A percentile compares a stretch with the other conserved stretches of the same genome.
phyloP scores from a whole-genome alignment of 2,329 filamentous ascomycete genomes.

The Hypomyces perniciosus region DNA sequence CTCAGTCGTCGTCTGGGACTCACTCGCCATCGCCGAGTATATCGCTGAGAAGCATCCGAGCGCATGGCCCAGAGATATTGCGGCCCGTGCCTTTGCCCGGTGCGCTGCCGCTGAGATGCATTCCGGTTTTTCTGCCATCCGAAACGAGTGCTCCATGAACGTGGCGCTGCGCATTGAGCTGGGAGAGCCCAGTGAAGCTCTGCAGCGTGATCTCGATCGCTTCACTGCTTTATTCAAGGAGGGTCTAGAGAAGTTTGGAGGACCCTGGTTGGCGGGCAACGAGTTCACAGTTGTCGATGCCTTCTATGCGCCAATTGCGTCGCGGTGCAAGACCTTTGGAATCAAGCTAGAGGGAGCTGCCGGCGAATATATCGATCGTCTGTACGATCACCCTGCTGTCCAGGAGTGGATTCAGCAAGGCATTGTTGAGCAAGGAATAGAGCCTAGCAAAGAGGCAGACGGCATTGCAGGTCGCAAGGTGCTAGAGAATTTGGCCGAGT shows the following conservation, averaged over 20 bases:
- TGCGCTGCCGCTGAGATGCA: slow-evolving; percentile 43
- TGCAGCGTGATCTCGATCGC: slow-evolving; percentile 31
- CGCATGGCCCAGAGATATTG: slow-evolving; percentile 36
- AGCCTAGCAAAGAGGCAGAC: slow-evolving; percentile 32
- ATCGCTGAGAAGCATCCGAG: slow-evolving; percentile 36
- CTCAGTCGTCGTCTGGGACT: slow-evolving; percentile 37
- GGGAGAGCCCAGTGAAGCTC: slow-evolving; percentile 20
- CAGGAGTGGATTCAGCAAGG: slow-evolving; percentile 34
- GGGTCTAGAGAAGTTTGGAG: slow-evolving; percentile 34
- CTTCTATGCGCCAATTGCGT: slow-evolving; percentile 38
- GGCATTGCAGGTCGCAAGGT: slow-evolving; percentile 28
- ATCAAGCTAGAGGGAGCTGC: slow-evolving; percentile 25
- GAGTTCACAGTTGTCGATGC: slow-evolving; percentile 35
- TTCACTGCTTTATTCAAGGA: slow-evolving; percentile 32
- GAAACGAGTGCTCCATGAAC: slow-evolving; percentile 38
- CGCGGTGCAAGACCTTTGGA: slow-evolving; percentile 33
- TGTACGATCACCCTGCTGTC: slow-evolving; percentile 30
- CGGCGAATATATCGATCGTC: slow-evolving; percentile 27
- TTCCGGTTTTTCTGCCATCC: slow-evolving; percentile 35
- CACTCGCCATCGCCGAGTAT: slow-evolving; percentile 43
- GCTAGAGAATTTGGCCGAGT: slow-evolving; percentile 23
- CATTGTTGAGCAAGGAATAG: slow-evolving; percentile 31
- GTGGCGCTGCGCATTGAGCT: slow-evolving; percentile 33
- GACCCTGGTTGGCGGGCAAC: slow-evolving; percentile 34
- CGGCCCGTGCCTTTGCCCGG: slow-evolving; percentile 38